Base-by-base conservation (phyloP, 495 filamentous ascomycete species). In the Bathelium albidoporum region DNA sequence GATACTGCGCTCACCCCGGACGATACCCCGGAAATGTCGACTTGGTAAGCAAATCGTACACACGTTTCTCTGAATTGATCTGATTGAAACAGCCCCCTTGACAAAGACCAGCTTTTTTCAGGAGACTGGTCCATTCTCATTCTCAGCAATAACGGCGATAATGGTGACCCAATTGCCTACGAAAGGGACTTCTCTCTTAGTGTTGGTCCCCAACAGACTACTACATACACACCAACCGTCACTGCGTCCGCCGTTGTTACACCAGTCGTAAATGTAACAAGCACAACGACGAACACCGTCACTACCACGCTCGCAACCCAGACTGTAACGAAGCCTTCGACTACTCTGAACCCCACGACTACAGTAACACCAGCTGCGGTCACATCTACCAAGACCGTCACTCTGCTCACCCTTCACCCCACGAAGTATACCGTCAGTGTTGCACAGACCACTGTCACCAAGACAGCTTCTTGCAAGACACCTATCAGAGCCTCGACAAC, bases 81-180 rank as follows among this genome's bases (percentile, higher is more conserved):
- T 62, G 22, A 62, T 31, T n/a, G 26, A 24, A 18, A 24, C 16
- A 68, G 66, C 53, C 72, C 72, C 1, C 43, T 73, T 0, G 26
- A 65, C 49, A 76, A 76, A 61, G 65, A 68, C 59, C 62, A 72
- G 36, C 61, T 76, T 14, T 69, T 28, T 29, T 63, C 58, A 20
- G 74, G 74, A 2, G 32, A 63, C n/a, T 76, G 74, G 74, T 69
- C 72, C 26, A 49, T 76, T 22, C 26, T 76, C 24, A 68, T 76
- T 45, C 58, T 76, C 55, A 73, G 71, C n/a, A n/a, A n/a, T 62
- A 75, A 76, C 69, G 74, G 75, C 60, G 73, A 72, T 22, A 62
- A 68, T 36, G 63, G 68, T 18, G 66, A 66, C 1, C 70, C 73
- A 22, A 70, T 74, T 43, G 73, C 68, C 22, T 73, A 73, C 43